phyloP scores from a whole-genome alignment of 805 yeast genomes.

The Schwanniomyces sp. region DNA sequence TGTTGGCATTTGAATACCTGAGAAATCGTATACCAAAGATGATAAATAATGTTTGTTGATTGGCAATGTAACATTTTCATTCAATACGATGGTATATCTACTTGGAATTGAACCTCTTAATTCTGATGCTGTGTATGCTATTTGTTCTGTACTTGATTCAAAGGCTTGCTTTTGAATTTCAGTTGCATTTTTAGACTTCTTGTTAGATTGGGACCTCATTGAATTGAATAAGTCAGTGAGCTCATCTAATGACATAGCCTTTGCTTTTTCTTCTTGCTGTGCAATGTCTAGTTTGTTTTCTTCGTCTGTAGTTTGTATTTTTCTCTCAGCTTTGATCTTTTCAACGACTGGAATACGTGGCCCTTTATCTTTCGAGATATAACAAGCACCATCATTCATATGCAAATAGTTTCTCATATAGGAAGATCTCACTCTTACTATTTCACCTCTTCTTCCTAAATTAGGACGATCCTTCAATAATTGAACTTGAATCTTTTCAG shows the following conservation, averaged over 20 bases:
- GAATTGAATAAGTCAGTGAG: slow-evolving; percentile 34
- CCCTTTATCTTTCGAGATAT: slow-evolving; percentile 41
- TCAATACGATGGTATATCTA: slow-evolving; percentile 15
- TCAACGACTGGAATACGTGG: slow-evolving; percentile 45
- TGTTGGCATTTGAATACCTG: slow-evolving; percentile 33
- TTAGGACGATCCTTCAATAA: slow-evolving; percentile 65
- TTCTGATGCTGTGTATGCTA: slow-evolving; percentile 28
- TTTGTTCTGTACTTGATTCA: slow-evolving; percentile 14
- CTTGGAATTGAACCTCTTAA: slow-evolving; percentile 30
- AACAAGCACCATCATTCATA: slow-evolving; percentile 70
- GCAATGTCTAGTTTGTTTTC: slow-evolving; percentile 6
- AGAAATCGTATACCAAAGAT: slow-evolving; percentile 20
- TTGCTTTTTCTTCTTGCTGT: slow-evolving; percentile 9
- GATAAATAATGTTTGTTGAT: slow-evolving; percentile 25
- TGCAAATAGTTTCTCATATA: slow-evolving; percentile 80
- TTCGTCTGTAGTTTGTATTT: slow-evolving; percentile 7
- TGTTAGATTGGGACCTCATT: slow-evolving; percentile 16
- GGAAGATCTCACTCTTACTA: slow-evolving; percentile 73
- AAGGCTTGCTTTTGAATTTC: slow-evolving; percentile 6
- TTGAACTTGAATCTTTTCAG: slow-evolving; percentile 63
- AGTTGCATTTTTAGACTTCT: background rate
- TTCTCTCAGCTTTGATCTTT: slow-evolving; percentile 9
- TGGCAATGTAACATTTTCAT: slow-evolving; percentile 20
- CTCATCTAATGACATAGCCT: slow-evolving; percentile 38
- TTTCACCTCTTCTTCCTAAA: slow-evolving; percentile 70